Evolutionary conservation across 306 rosid genomes (phyloP).

Genomic region (Dalbergia cochinchinensis): DNA sequence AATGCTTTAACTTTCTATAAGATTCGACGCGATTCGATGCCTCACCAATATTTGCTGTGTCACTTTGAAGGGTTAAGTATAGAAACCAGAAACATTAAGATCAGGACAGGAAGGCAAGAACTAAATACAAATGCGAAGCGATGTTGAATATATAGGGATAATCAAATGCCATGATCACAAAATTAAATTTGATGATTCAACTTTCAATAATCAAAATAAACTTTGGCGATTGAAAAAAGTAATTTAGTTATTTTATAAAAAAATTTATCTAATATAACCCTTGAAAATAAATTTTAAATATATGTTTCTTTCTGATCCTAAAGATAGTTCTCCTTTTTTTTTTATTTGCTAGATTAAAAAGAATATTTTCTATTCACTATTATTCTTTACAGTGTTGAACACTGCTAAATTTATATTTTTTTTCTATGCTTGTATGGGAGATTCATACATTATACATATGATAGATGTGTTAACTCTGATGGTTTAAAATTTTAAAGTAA

Average conservation of each 20-base stretch:
- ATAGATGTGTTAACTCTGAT: too few species aligned
- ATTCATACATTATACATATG: too few species aligned
- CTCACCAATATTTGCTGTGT: slow-evolving; percentile 25
- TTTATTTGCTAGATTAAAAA: neutral
- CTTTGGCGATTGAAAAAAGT: neutral
- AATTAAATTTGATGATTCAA: neutral
- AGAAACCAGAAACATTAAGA: neutral
- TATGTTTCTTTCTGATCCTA: too few species aligned
- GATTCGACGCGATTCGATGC: slow-evolving; percentile 2
- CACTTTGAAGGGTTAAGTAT: slow-evolving; percentile 34
- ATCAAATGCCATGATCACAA: neutral
- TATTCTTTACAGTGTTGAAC: neutral
- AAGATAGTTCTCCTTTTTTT: too few species aligned
- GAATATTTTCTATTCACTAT: too few species aligned
- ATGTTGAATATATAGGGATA: neutral
- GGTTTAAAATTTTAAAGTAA: too few species aligned
- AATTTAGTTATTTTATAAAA: neutral
- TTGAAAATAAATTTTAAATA: too few species aligned
- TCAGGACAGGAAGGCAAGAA: slow-evolving; percentile 28
- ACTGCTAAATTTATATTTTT: too few species aligned
- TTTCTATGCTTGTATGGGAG: too few species aligned
- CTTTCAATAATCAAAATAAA: neutral
- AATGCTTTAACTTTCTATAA: slow-evolving; percentile 23
- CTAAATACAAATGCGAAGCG: neutral
- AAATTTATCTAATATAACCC: neutral